Evolutionary conservation across 2,329 filamentous ascomycete genomes (phyloP).

Genomic region (Alternaria brassicicola): DNA sequence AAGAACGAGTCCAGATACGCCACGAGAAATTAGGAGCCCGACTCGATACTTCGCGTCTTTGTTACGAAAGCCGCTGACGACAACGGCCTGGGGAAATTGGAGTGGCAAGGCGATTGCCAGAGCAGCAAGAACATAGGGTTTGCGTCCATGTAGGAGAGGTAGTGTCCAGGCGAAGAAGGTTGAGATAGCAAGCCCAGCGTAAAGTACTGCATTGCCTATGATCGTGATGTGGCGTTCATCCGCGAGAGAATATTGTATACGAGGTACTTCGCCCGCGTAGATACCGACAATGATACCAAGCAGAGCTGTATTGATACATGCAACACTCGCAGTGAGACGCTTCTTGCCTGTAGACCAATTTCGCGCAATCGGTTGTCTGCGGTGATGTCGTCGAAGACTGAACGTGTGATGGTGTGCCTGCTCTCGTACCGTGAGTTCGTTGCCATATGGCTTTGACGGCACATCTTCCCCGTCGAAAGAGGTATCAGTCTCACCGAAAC

Average conservation of each 20-base stretch:
- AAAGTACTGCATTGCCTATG: conserved; percentile 76
- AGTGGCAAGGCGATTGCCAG: conserved; percentile 73
- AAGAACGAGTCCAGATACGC: conserved; percentile 70
- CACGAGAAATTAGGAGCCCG: conserved; percentile 67
- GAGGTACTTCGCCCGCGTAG: conserved; percentile 77
- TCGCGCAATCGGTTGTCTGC: conserved; percentile 69
- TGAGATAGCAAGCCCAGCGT: conserved; percentile 71
- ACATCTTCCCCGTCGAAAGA: conserved; percentile 30
- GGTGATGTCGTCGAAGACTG: conserved; percentile 55
- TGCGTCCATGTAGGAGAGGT: conserved; percentile 75
- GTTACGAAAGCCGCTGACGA: conserved; percentile 59
- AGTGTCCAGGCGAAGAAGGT: conserved; percentile 76
- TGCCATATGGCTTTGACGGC: conserved; percentile 20
- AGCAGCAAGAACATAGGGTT: conserved; percentile 74
- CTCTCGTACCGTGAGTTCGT: conserved; percentile 29
- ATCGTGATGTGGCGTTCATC: conserved; percentile 71
- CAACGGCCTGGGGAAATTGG: conserved; percentile 75
- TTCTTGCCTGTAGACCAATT: conserved; percentile 74
- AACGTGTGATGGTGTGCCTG: conserved; percentile 46
- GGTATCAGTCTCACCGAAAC: conserved; percentile 16
- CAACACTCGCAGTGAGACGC: conserved; percentile 69
- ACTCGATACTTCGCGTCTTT: conserved; percentile 63
- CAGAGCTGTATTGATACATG: conserved; percentile 74
- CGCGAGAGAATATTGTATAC: conserved; percentile 77
- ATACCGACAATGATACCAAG: conserved; percentile 75